phyloP scores from a whole-genome alignment of 1,284 basidiomycete species.

The Moesziomyces sp. region DNA sequence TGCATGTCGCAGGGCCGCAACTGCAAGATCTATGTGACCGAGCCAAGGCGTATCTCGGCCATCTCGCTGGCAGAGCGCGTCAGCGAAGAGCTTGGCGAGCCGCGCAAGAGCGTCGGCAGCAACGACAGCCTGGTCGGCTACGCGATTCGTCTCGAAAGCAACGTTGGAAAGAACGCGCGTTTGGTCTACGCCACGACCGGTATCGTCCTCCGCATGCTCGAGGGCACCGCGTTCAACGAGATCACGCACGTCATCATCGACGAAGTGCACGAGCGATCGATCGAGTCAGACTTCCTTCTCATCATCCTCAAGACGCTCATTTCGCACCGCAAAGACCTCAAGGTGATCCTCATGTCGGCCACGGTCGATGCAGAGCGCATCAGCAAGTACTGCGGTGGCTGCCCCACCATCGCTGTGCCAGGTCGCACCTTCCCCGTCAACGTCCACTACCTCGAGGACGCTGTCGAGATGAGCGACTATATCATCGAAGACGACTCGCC shows the following conservation, averaged over 20 bases:
- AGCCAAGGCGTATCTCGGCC: slow-evolving; percentile 95
- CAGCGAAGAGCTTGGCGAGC: slow-evolving; percentile 90
- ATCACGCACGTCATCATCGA: slow-evolving; percentile 92
- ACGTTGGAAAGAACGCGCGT: slow-evolving; percentile 68
- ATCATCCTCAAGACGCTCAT: slow-evolving; percentile 93
- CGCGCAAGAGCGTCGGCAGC: slow-evolving; percentile 82
- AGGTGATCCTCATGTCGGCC: slow-evolving; percentile 96
- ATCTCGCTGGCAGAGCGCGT: slow-evolving; percentile 97
- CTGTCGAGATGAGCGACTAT: slow-evolving; percentile 87
- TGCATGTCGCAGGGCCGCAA: slow-evolving; percentile 81
- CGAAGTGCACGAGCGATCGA: slow-evolving; percentile 91
- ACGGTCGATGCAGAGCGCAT: slow-evolving; percentile 93
- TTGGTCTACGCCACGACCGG: slow-evolving; percentile 81
- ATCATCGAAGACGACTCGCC: slow-evolving; percentile 79
- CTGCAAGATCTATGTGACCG: slow-evolving; percentile 95
- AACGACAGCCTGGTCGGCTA: slow-evolving; percentile 88
- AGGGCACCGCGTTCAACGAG: slow-evolving; percentile 89
- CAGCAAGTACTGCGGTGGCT: slow-evolving; percentile 89
- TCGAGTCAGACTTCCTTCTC: slow-evolving; percentile 96
- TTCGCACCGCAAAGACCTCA: slow-evolving; percentile 81
- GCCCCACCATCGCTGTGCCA: slow-evolving; percentile 81
- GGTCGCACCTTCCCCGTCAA: slow-evolving; percentile 98
- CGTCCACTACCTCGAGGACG: slow-evolving; percentile 89
- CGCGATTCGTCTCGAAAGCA: slow-evolving; percentile 91
- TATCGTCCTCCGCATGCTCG: slow-evolving; percentile 95